These are phyloP conservation scores for Vicia sativa DNA, from an alignment of 306 rosid genomes.

Conservation along the genomic window DNA sequence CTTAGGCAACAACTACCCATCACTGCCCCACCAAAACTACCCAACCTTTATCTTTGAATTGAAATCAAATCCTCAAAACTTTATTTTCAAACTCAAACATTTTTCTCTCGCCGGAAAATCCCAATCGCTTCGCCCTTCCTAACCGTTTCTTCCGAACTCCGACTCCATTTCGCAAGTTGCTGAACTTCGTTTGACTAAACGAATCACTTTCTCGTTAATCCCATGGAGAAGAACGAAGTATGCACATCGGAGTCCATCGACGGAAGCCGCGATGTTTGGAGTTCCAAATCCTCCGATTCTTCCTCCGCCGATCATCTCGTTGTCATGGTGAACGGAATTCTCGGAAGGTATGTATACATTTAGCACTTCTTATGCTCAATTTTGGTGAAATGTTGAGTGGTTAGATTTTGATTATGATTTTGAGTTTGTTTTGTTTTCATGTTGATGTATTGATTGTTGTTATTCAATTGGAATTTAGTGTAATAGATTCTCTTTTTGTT, in stretches of 20 bases:
- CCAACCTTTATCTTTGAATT: not conserved
- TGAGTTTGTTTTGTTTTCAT: not conserved
- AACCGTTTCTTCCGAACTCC: slow-evolving; percentile 33
- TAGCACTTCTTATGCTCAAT: not conserved
- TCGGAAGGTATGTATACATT: slow-evolving; percentile 61
- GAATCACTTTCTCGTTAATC: not conserved
- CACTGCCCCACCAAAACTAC: not conserved
- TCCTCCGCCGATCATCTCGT: slow-evolving; percentile 88
- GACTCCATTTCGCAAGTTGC: slow-evolving; percentile 14
- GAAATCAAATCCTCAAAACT: not conserved
- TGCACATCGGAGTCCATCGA: slow-evolving; percentile 61
- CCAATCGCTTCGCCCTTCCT: not conserved
- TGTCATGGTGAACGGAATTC: slow-evolving; percentile 90
- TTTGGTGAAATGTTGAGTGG: slow-evolving; percentile 13
- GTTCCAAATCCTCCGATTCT: slow-evolving; percentile 66
- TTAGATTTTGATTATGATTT: slow-evolving; percentile 8
- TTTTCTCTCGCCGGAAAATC: slow-evolving; percentile 13
- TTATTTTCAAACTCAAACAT: not conserved
- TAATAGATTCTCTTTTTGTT: slow-evolving; percentile 18
- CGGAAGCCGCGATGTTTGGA: slow-evolving; percentile 82
- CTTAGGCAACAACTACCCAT: not conserved
- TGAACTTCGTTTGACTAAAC: not conserved
- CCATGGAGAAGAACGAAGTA: slow-evolving; percentile 70
- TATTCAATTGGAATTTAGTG: slow-evolving; percentile 1
- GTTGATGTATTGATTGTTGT: slow-evolving; percentile 14